These are phyloP conservation scores for Gracilaria gracilis DNA, from an alignment of 23 red algal genomes.

Conservation along the genomic window DNA sequence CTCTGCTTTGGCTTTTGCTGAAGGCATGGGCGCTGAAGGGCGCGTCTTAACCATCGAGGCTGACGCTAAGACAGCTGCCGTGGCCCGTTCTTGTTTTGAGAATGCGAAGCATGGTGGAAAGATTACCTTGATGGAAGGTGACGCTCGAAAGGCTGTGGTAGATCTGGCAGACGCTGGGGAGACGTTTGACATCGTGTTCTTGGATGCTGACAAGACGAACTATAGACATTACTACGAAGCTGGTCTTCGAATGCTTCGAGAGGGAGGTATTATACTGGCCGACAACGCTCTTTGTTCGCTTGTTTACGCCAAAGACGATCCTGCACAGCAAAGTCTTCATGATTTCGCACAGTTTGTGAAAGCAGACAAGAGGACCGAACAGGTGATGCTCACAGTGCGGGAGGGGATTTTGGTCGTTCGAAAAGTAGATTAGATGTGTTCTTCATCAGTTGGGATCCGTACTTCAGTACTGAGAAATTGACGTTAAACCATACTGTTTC, in stretches of 20 bases:
- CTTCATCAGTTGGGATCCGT: too few relatives aligned
- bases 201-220: slow-evolving; percentile 91
- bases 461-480: too few relatives aligned
- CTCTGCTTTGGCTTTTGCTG: slow-evolving; percentile 87
- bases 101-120: slow-evolving; percentile 13
- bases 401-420: slow-evolving; percentile 79
- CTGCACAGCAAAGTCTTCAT: slow-evolving; percentile 70
- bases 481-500: too few relatives aligned
- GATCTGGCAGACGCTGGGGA: slow-evolving; percentile 39
- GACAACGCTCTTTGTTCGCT: slow-evolving; percentile 86
- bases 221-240: slow-evolving; percentile 89
- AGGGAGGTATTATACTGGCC: slow-evolving; percentile 72
- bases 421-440: slow-evolving; percentile 26
- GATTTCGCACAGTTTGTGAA: slow-evolving; percentile 79
- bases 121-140: slow-evolving; percentile 65
- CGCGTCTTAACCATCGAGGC: slow-evolving; percentile 78
- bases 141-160: slow-evolving; percentile 54
- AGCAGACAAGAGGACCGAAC: slow-evolving; percentile 72
- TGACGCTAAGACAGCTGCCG: slow-evolving; percentile 64
- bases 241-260: slow-evolving; percentile 66
- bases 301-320: slow-evolving; percentile 76
- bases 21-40: slow-evolving; percentile 45
- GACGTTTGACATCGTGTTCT: slow-evolving; percentile 90
- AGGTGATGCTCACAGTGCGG: slow-evolving; percentile 85
- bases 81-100: slow-evolving; percentile 69